Base-by-base conservation (phyloP, 2,329 filamentous ascomycete species). In the Pseudophaeomoniella oleicola region DNA sequence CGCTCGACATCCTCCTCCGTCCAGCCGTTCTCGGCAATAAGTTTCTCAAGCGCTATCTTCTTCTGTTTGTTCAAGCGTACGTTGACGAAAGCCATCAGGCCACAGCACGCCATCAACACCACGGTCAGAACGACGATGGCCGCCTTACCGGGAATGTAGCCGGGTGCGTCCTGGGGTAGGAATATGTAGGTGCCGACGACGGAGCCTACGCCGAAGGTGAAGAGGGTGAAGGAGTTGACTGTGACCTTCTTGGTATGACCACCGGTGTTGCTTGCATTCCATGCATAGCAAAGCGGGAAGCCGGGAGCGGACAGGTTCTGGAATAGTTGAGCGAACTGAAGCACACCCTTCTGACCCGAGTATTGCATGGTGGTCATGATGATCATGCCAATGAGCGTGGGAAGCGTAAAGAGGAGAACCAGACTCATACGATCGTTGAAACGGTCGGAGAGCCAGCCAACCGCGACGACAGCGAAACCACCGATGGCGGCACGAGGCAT, bases 331-430 rank as follows among this genome's bases (percentile, higher is more conserved):
- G 13, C 30, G 5, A 15, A 32, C 30, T 16, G 30, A n/a, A 16
- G n/a, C 30, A 32, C 13, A 32, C 5, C n/a, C 16, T 13, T 16
- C 30, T 16, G 30, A 5, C 30, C 30, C 30, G 13, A 14, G 16
- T 40, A 40, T 27, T 44, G 40, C 4, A 44, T 40, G 4, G 40
- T 40, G 19, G 38, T 38, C 30, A 32, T 32, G 3, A 73, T 50
- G 19, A 48, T 52, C 2, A 59, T 57, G 0, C 66, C 69, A 11
- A 68, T 47, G 1, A 71, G 57, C 0, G 69, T 72, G 0, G 69
- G 69, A 10, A 66, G 34, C 3, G 71, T 48, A 45, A 68, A 73
- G 0, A 62, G 35, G 2, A 58, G 55, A 69, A 72, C 72, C 36
- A 71, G 58, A 13, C 58, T 53, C 0, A 68, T 73, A 3, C 69